These are phyloP conservation scores for Pezicula carpinea DNA, from an alignment of 2,329 filamentous ascomycete species.

Conservation along the genomic window DNA sequence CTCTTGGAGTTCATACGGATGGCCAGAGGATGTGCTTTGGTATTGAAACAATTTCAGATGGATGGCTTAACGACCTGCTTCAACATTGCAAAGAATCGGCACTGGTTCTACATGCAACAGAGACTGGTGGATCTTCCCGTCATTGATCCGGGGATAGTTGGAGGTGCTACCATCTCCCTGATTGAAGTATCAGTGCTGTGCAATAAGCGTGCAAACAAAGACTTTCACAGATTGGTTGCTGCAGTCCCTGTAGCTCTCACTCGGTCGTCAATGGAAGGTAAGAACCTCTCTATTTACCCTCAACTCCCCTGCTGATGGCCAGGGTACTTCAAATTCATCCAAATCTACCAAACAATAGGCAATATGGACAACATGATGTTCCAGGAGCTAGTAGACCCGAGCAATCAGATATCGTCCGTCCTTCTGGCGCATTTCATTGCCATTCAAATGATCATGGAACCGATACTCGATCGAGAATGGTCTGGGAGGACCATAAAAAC, in stretches of 20 bases:
- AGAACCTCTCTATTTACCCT: conserved; percentile 5
- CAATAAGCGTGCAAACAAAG: conserved; percentile 36
- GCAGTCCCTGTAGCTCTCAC: conserved; percentile 5
- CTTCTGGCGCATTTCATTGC: conserved; percentile 43
- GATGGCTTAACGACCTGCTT: conserved; percentile 46
- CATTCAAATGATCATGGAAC: conserved; percentile 38
- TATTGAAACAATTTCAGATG: conserved; percentile 49
- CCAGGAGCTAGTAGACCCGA: conserved; percentile 36
- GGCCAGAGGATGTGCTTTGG: conserved; percentile 50
- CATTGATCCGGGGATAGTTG: conserved; percentile 40
- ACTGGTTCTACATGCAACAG: conserved; percentile 38
- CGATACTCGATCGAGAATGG: conserved; percentile 30
- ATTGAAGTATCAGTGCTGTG: conserved; percentile 38
- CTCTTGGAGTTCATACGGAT: conserved; percentile 58
- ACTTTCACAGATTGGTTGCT: conserved; percentile 41
- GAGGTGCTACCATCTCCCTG: conserved; percentile 42
- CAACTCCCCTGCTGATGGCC: conserved; percentile 3
- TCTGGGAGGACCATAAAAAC: conserved; percentile 12
- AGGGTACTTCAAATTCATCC: conserved; percentile 37
- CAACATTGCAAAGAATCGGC: conserved; percentile 38
- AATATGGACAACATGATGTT: conserved; percentile 36
- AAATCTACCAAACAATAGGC: conserved; percentile 36
- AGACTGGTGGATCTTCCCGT: conserved; percentile 42
- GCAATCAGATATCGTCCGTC: conserved; percentile 37
- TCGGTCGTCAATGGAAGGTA: background rate